These are phyloP conservation scores for Nicotiana tomentosiformis DNA, from an alignment of 257 asterid genomes.

Conservation along the genomic window DNA sequence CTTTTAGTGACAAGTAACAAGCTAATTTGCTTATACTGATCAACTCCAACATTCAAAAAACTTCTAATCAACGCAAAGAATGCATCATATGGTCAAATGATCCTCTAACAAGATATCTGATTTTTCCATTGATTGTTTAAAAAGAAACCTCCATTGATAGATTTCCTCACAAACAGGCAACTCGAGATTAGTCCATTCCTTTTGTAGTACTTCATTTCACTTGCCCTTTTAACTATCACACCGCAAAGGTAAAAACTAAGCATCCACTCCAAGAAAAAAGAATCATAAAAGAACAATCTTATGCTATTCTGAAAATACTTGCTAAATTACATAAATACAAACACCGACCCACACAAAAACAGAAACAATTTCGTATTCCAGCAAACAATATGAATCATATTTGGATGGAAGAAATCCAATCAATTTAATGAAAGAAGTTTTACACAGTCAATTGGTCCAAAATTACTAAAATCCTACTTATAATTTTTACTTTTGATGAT, in stretches of 20 bases:
- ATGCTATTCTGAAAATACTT: background rate
- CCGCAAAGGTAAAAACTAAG: too few species aligned
- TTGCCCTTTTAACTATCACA: too few species aligned
- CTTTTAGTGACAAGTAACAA: too few species aligned
- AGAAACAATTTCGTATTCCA: background rate
- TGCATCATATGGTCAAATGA: background rate
- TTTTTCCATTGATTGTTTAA: background rate
- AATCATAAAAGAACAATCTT: too few species aligned
- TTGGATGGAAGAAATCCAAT: background rate
- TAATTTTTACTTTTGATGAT: background rate
- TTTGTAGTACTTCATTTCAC: too few species aligned
- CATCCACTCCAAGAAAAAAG: too few species aligned
- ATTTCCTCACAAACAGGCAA: background rate
- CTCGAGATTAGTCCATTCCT: too few species aligned
- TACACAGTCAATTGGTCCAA: background rate
- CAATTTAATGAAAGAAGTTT: background rate
- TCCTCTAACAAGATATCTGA: background rate
- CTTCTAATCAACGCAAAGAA: background rate
- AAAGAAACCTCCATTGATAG: background rate
- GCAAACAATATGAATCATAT: background rate
- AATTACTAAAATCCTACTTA: background rate
- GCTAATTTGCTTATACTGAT: background rate
- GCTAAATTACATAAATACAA: background rate
- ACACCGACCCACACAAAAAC: background rate
- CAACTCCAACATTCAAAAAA: background rate